Conservation (phyloP, 2,329 filamentous ascomycete genomes). For the Venturia nashicola region DNA sequence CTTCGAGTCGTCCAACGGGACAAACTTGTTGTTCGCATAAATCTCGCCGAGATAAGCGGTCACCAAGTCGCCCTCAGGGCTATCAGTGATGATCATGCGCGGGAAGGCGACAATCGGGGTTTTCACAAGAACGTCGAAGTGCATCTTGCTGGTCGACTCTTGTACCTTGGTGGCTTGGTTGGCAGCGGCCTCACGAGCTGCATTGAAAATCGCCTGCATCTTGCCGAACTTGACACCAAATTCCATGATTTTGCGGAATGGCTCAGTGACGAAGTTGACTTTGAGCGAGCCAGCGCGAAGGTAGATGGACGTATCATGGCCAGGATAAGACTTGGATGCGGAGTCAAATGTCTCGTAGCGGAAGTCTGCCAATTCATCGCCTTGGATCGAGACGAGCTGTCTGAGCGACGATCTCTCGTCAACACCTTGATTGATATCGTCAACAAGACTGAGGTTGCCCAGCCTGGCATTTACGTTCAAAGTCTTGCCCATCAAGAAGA, state of each 20-base stretch:
- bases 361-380: conserved; percentile 91
- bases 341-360: conserved; percentile 91
- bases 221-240: conserved; percentile 98
- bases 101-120: conserved; percentile 97
- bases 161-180: conserved; percentile 90
- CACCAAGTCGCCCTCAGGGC: conserved; percentile 63
- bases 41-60: conserved; percentile 96
- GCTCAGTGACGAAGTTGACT: conserved; percentile 92
- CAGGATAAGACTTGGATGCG: conserved; percentile 64
- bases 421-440: conserved; percentile 88
- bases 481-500: conserved; percentile 73
- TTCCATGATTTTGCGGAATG: conserved; percentile 94
- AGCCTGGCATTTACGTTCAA: conserved; percentile 82
- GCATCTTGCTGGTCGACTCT: conserved; percentile 77
- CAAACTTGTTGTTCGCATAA: conserved; percentile 89
- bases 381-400: conserved; percentile 85
- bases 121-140: conserved; percentile 85
- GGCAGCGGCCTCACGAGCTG: conserved; percentile 84
- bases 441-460: conserved; percentile 76
- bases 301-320: conserved; percentile 86
- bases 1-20: conserved; percentile 66
- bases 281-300: conserved; percentile 90
- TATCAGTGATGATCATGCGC: conserved; percentile 57
- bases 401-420: conserved; percentile 69
- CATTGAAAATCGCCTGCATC: conserved; percentile 99